Evolutionary conservation across 306 rosid species (phyloP), one percentile per base, ranked within the genome.

Genomic region (Vigna unguiculata): DNA sequence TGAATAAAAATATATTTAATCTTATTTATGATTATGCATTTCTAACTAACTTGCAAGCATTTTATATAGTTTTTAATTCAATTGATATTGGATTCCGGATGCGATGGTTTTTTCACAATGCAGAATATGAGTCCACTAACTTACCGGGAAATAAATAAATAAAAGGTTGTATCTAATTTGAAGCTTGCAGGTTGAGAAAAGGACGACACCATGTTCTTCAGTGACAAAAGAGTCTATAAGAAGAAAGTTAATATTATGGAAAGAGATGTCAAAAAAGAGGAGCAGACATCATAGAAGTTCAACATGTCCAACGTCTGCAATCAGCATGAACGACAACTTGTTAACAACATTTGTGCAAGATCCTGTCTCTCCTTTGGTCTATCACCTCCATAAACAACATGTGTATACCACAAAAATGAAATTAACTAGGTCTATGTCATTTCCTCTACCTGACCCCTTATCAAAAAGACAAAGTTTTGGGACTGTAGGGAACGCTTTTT

Each of bases 301-400:
- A 36, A 66, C 84, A 55, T 55, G 32, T 72, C 86, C 81, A 64
- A 74, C 74, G 25, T 72, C 12, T 47, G 72, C 83, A 52, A 91
- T 54, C 57, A 86, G 68, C 51, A 69, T 52, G 69, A 85, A 88
- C 71, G 85, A 80, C 71, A 82, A 85, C 38, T 83, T 90, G 30
- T 30, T 87, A 32, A 57, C 79, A 14, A 79, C 79, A 68, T 43
- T 86, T 77, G 14, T 82, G 22, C 85, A 80, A 21, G 88, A 85
- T 40, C 90, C 92, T 2, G 77, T 76, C 41, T 86, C 91, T 76
- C 86, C 93, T 67, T 71, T 82, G 75, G 83, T 78, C 24, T 58
- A 51, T 22, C 81, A 83, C 40, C 78, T 85, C 59, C 78, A 75
- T 2, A 80, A 76, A 70, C 86, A 86, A 72, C 88, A 81, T 9